These are phyloP conservation scores for Bruguiera hainesii DNA, from an alignment of 441 rosid species.

Conservation along the genomic window DNA sequence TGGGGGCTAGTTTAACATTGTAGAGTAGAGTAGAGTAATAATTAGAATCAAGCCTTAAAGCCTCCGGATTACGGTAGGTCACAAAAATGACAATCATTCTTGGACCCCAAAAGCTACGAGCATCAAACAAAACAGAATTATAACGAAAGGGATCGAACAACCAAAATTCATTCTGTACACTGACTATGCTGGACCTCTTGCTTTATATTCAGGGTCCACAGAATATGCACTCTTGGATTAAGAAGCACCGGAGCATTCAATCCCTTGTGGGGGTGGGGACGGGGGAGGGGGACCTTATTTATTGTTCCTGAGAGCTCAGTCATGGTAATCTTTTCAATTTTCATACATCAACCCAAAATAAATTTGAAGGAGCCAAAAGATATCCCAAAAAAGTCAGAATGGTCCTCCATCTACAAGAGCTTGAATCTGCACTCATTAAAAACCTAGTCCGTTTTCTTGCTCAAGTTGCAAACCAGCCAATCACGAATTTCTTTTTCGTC, in stretches of 20 bases:
- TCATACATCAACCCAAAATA: not conserved
- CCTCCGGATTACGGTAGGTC: too few relatives aligned
- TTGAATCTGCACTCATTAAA: constrained; percentile 11
- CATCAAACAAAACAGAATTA: not conserved
- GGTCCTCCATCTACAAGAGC: constrained; percentile 23
- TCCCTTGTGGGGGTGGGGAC: not conserved
- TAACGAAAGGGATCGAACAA: constrained; percentile 34
- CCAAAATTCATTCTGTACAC: constrained; percentile 23
- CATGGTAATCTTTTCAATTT: constrained; percentile 13
- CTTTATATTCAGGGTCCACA: constrained; percentile 30
- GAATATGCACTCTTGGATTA: constrained; percentile 22
- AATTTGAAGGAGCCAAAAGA: not conserved
- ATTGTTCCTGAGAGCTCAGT: constrained; percentile 21
- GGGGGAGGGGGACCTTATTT: not conserved
- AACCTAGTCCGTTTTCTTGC: constrained; percentile 15
- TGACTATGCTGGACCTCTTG: constrained; percentile 19
- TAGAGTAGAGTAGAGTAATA: too few relatives aligned
- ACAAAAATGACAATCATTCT: too few relatives aligned
- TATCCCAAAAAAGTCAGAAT: not conserved
- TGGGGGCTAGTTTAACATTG: too few relatives aligned
- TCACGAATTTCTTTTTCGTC: not conserved
- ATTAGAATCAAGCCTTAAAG: too few relatives aligned
- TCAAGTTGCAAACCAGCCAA: constrained; percentile 1
- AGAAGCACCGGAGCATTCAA: not conserved
- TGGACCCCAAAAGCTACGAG: not conserved